Evolutionary conservation across 352 stramenopile species (phyloP).

Genomic region (Halophytophthora batemanensis): DNA sequence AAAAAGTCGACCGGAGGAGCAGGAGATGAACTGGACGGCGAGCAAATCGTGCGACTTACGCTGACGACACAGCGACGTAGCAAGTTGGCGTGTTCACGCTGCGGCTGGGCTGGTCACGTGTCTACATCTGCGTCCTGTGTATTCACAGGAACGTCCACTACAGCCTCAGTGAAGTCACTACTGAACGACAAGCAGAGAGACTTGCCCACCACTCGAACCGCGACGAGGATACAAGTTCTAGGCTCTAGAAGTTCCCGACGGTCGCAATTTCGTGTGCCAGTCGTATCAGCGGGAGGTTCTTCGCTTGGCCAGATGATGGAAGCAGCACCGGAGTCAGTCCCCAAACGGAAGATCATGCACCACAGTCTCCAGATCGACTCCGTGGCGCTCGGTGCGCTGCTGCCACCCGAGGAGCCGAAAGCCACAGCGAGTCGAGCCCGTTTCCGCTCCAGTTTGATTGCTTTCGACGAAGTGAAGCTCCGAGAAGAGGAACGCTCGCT

Average conservation of each 20-base stretch:
- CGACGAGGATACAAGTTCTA: slow-evolving; percentile 6
- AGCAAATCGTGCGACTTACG: slow-evolving; percentile 26
- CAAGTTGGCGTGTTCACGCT: slow-evolving; percentile 50
- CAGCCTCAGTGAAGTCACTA: not conserved
- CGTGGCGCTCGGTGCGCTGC: slow-evolving; percentile 17
- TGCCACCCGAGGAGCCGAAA: too few relatives aligned
- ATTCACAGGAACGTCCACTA: slow-evolving; percentile 9
- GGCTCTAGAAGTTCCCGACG: not conserved
- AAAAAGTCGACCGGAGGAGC: slow-evolving; percentile 36
- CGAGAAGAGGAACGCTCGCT: too few relatives aligned
- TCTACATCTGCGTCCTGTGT: slow-evolving; percentile 49
- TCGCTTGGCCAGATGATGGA: too few relatives aligned
- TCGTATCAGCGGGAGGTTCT: too few relatives aligned
- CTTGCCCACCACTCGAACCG: slow-evolving; percentile 7
- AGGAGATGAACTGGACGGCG: slow-evolving; percentile 10
- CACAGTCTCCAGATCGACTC: slow-evolving; percentile 20
- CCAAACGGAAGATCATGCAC: slow-evolving; percentile 4
- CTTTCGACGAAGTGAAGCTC: too few relatives aligned
- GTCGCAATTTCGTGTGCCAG: not conserved
- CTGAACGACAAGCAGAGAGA: slow-evolving; percentile 8
- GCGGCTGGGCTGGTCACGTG: slow-evolving; percentile 48
- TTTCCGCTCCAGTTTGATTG: too few relatives aligned
- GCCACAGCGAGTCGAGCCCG: too few relatives aligned
- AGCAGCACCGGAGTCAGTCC: not conserved
- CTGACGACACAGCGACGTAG: slow-evolving; percentile 41